phyloP scores from a whole-genome alignment of 495 filamentous ascomycete species.

The Halenospora varia region DNA sequence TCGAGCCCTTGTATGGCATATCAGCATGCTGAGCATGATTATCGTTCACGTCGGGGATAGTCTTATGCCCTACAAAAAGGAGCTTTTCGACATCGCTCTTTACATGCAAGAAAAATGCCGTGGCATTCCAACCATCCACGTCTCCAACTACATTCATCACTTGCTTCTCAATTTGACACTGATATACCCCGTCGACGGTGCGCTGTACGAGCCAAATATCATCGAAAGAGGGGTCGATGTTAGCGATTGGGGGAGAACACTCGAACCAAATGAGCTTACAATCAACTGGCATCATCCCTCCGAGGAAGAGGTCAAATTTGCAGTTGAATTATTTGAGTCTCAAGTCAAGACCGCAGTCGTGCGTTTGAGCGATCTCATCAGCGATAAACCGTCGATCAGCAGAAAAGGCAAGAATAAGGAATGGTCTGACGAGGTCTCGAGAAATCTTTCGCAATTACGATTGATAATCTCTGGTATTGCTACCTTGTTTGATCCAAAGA shows the following conservation, averaged over 20 bases:
- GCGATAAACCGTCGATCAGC: constrained; percentile 78
- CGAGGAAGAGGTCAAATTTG: constrained; percentile 77
- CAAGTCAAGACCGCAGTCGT: constrained; percentile 56
- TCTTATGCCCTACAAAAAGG: constrained; percentile 79
- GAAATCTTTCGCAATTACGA: constrained; percentile 81
- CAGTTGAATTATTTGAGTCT: constrained; percentile 78
- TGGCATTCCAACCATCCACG: constrained; percentile 89
- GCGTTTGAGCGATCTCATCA: constrained; percentile 69
- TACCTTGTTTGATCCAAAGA: constrained; percentile 77
- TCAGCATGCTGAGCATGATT: constrained; percentile 97
- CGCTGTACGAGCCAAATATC: constrained; percentile 70
- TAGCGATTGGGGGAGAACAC: constrained; percentile 72
- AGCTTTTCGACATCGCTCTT: constrained; percentile 84
- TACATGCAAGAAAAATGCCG: constrained; percentile 96
- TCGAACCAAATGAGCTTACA: constrained; percentile 66
- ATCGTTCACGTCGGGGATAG: constrained; percentile 92
- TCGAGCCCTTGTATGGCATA: constrained; percentile 89
- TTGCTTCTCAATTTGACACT: constrained; percentile 95
- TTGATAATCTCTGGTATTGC: constrained; percentile 85
- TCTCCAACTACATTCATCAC: constrained; percentile 97
- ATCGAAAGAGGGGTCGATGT: constrained; percentile 49
- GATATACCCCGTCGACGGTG: constrained; percentile 86
- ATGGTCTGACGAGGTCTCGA: constrained; percentile 94
- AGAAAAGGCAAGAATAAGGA: constrained; percentile 93
- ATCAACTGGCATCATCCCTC: constrained; percentile 90